These are phyloP conservation scores for Curvularia sp. DNA, from an alignment of 2,329 filamentous ascomycete species.

Conservation along the genomic window DNA sequence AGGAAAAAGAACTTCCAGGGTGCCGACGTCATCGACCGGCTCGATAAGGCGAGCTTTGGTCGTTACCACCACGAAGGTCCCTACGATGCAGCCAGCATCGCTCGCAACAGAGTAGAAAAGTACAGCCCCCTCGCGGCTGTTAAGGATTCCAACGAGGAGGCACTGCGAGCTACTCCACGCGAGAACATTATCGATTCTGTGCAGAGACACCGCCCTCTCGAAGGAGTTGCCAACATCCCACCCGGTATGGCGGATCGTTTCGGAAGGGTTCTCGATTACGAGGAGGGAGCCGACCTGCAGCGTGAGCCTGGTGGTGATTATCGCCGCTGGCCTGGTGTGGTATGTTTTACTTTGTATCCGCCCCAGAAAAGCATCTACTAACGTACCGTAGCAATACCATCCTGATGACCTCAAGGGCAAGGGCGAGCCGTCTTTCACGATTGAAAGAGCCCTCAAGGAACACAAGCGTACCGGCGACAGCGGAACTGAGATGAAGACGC, in stretches of 20 bases:
- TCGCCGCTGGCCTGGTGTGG: slow-evolving; percentile 74
- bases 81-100: slow-evolving; percentile 80
- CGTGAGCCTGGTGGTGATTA: slow-evolving; percentile 81
- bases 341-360: slow-evolving; percentile 56
- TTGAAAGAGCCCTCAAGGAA: slow-evolving; percentile 71
- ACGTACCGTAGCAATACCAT: slow-evolving; percentile 62
- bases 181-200: slow-evolving; percentile 81
- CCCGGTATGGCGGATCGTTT: slow-evolving; percentile 72
- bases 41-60: slow-evolving; percentile 71
- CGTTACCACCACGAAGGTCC: slow-evolving; percentile 90
- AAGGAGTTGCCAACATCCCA: slow-evolving; percentile 79
- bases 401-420: slow-evolving; percentile 83
- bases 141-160: slow-evolving; percentile 73
- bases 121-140: slow-evolving; percentile 79
- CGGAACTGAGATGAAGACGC: slow-evolving; percentile 55
- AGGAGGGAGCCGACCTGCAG: slow-evolving; percentile 88
- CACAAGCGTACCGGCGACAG: slow-evolving; percentile 56
- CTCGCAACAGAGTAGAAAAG: slow-evolving; percentile 71
- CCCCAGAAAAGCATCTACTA: slow-evolving; percentile 10
- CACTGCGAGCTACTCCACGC: slow-evolving; percentile 78
- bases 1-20: slow-evolving; percentile 69
- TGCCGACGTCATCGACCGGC: slow-evolving; percentile 79
- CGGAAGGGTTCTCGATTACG: slow-evolving; percentile 76
- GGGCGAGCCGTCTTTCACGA: slow-evolving; percentile 75
- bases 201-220: slow-evolving; percentile 75